Evolutionary conservation across 495 filamentous ascomycete genomes (phyloP).

Genomic region (Rostrohypoxylon terebratum): DNA sequence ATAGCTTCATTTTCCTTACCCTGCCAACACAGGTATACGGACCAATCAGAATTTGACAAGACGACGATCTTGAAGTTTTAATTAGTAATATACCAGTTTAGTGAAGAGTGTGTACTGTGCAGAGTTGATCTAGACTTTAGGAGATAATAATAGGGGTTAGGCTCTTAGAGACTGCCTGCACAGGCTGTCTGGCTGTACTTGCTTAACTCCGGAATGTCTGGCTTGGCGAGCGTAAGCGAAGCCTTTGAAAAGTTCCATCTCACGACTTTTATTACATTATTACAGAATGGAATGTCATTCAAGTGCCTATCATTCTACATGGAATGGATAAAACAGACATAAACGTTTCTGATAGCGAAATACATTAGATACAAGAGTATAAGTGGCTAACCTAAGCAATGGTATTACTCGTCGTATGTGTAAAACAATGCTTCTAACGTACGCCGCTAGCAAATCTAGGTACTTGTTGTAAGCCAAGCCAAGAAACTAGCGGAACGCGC

Average conservation of each 20-base stretch:
- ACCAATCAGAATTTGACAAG: constrained; percentile 2
- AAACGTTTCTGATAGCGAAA: background rate
- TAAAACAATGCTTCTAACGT: constrained; percentile 24
- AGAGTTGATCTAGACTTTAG: background rate
- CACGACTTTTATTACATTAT: too few species aligned
- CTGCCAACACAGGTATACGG: background rate
- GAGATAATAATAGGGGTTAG: constrained; percentile 28
- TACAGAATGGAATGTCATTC: background rate
- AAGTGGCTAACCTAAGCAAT: constrained; percentile 7
- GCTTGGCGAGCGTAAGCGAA: constrained; percentile 29
- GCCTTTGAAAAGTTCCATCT: background rate
- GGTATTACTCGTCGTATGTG: constrained; percentile 19
- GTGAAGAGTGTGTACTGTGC: background rate
- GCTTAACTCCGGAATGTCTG: constrained; percentile 8
- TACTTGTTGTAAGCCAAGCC: constrained; percentile 23
- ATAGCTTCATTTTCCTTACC: background rate
- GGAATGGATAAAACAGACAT: background rate
- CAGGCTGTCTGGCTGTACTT: constrained; percentile 5
- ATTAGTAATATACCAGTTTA: constrained; percentile 13
- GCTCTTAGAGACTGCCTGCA: background rate
- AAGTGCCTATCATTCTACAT: background rate
- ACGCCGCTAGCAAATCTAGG: constrained; percentile 30
- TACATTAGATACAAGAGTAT: constrained; percentile 19
- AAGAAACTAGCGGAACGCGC: constrained; percentile 11
- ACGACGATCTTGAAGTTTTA: constrained; percentile 3